phyloP scores from a whole-genome alignment of 139 green algal genomes.

The Choricystis sp. region DNA sequence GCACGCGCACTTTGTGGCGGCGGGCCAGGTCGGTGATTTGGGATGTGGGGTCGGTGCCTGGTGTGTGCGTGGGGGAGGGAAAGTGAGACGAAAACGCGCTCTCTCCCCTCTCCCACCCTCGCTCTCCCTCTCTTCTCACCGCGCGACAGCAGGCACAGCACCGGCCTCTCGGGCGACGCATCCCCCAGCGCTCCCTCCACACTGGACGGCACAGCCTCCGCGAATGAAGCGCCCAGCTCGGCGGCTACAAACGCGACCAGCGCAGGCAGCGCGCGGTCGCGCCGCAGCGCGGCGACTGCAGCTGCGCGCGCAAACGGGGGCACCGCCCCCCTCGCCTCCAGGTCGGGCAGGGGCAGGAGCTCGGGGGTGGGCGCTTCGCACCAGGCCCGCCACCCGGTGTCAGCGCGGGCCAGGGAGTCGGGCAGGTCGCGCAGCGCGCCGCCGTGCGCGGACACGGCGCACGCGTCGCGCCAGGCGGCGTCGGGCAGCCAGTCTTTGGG shows the following conservation, averaged over 20 bases:
- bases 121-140: conserved; percentile 8
- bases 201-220: conserved; percentile 69
- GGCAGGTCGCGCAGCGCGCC: conserved; percentile 62
- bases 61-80: too few species aligned
- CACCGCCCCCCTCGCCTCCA: conserved; percentile 32
- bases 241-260: conserved; percentile 70
- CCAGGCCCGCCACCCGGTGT: conserved; percentile 70
- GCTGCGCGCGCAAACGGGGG: conserved; percentile 69
- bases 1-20: conserved; percentile 40
- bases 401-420: conserved; percentile 62
- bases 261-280: conserved; percentile 78
- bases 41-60: conserved; percentile 78
- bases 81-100: too few species aligned
- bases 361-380: conserved; percentile 86
- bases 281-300: conserved; percentile 42
- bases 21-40: conserved; percentile 86
- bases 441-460: conserved; percentile 57
- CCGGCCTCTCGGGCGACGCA: conserved; percentile 39
- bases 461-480: conserved; percentile 66
- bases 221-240: conserved; percentile 66
- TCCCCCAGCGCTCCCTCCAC: conserved; percentile 66
- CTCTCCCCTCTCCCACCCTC: too few species aligned
- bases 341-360: conserved; percentile 53
- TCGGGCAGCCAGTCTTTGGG: conserved; percentile 88
- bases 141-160: conserved; percentile 86